A percentile compares a stretch with the other conserved stretches of the same genome.
Evolutionary conservation across 768 basidiomycete genomes (phyloP).

Genomic region (Clitopilus hobsonii): DNA sequence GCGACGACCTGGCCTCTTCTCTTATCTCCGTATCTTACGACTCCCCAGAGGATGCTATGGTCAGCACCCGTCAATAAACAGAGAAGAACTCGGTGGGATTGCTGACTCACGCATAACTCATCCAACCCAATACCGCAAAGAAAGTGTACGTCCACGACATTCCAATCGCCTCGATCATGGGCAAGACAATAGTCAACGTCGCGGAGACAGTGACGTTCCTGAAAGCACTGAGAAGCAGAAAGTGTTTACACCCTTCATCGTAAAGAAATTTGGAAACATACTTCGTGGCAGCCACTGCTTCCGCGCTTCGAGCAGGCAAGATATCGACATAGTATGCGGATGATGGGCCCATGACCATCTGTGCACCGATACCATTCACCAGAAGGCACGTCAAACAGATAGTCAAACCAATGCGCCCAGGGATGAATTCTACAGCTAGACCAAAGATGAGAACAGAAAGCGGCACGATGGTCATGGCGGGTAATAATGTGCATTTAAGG

Average conservation of each 20-base stretch:
- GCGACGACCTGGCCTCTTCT: not conserved
- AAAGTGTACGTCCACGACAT: conserved; percentile 10
- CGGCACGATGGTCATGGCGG: conserved; percentile 35
- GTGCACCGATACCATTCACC: conserved; percentile 19
- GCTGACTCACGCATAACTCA: conserved; percentile 12
- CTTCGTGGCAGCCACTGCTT: conserved; percentile 41
- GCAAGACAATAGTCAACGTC: conserved; percentile 7
- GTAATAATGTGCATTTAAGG: conserved; percentile 34
- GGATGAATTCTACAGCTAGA: conserved; percentile 31
- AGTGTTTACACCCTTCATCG: not conserved
- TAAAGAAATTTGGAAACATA: conserved; percentile 8
- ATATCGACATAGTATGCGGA: conserved; percentile 46
- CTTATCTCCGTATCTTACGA: not conserved
- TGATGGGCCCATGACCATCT: conserved; percentile 39
- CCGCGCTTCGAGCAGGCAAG: conserved; percentile 43
- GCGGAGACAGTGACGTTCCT: conserved; percentile 7
- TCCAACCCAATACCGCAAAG: conserved; percentile 11
- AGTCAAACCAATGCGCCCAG: conserved; percentile 18
- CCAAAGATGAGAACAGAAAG: conserved; percentile 37
- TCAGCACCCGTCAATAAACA: not conserved
- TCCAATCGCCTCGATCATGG: conserved; percentile 13
- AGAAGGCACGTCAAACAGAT: conserved; percentile 14
- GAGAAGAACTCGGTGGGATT: not conserved
- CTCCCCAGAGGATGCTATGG: conserved; percentile 9
- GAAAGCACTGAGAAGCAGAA: conserved; percentile 9